phyloP scores from a whole-genome alignment of 345 rosid species.

The Luvunga scandens region DNA sequence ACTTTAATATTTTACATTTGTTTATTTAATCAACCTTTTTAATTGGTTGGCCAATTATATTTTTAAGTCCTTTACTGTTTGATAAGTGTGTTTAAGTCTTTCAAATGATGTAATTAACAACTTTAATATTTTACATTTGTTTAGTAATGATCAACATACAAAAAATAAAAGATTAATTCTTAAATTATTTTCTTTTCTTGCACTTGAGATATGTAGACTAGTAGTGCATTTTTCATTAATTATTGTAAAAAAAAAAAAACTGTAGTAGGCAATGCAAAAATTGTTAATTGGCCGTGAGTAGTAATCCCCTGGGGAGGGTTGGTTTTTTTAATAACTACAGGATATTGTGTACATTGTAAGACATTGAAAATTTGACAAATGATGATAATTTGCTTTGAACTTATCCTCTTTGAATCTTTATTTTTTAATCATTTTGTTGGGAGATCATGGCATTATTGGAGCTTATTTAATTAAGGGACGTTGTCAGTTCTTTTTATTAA shows the following conservation, averaged over 20 bases:
- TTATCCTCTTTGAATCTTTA: not conserved
- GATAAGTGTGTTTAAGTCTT: not conserved
- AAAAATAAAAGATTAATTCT: not conserved
- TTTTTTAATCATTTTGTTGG: not conserved
- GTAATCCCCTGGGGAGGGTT: not conserved
- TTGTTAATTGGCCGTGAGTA: no score
- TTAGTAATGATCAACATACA: no score
- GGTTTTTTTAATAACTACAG: not conserved
- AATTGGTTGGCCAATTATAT: not conserved
- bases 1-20: no score
- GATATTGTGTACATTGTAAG: no score
- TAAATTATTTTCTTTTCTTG: not conserved
- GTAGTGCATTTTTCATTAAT: not conserved
- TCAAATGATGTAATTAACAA: not conserved
- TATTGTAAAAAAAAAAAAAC: not conserved
- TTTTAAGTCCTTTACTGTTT: not conserved
- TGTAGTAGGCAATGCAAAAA: no score
- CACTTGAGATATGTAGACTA: not conserved
- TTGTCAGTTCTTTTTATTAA: no score
- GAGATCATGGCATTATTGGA: constrained; percentile 3
- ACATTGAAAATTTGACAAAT: not conserved
- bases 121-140: no score
- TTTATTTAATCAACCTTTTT: no score
- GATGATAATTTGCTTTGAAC: not conserved
- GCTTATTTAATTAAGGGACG: not conserved